Evolutionary conservation across 768 basidiomycete genomes (phyloP), one percentile per base, ranked within the genome.

Genomic region (Russula lepida): DNA sequence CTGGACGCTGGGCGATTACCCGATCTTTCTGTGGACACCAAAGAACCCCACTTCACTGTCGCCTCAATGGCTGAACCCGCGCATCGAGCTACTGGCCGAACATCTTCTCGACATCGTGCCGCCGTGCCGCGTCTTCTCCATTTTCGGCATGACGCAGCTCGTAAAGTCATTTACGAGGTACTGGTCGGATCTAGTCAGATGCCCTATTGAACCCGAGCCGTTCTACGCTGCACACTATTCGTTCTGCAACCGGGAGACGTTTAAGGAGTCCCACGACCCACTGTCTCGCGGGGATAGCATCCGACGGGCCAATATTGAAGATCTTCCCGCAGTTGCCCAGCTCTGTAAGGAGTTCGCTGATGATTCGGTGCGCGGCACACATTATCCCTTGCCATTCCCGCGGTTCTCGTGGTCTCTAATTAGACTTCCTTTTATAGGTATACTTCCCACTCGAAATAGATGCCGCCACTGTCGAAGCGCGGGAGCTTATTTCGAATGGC

Each of bases 281-380:
- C 59, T 75, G 15, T 73, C 77, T 5, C 64, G 64, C 6, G 76
- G 72, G 13, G 74, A 78, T 66, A 43, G 53, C 27, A 71, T 78
- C 28, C 73, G 79, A 12, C 73, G 73, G 12, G 82, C 79, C 12
- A 66, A 51, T 9, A 39, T 64, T 12, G 62, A 53, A 32, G 83
- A 84, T 64, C 58, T 76, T 13, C 69, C 74, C 4, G 67, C 67
- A 7, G 75, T 81, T 47, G 76, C 77, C 15, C 68, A 64, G 33
- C 74, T 84, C 19, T 77, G 79, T 66, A 74, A 81, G 60, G 78
- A 75, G 60, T 84, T 84, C 64, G 77, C 80, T 23, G 74, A 76
- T 58, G 75, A 79, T 50, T 78, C 83, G 55, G 82, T 83, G 67
- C 50, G 81, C 71, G 41, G n/a, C 41, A 8, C 43, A 3, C 21